A percentile compares a stretch with the other conserved stretches of the same genome.
phyloP scores from a whole-genome alignment of 2,329 filamentous ascomycete genomes.

The Fusarium torreyae region DNA sequence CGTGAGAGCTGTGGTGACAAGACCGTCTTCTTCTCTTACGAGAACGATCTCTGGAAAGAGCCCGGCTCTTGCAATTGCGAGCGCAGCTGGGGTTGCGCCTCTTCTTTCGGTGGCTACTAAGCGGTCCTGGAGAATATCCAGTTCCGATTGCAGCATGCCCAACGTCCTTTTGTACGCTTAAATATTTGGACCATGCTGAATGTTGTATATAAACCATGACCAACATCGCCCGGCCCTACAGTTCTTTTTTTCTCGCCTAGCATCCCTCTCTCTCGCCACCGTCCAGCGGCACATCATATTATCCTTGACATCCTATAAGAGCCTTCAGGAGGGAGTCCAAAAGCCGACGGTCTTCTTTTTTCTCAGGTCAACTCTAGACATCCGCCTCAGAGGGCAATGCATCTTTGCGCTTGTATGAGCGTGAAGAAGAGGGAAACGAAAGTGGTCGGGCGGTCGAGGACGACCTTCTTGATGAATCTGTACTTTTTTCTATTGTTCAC shows the following conservation, averaged over 20 bases:
- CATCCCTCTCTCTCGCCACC: conserved; percentile 27
- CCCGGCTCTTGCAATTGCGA: conserved; percentile 80
- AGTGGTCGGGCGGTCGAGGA: conserved; percentile 34
- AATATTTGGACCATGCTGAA: conserved; percentile 43
- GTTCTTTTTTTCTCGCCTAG: conserved; percentile 32
- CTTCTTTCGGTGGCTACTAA: conserved; percentile 46
- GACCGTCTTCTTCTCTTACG: conserved; percentile 85
- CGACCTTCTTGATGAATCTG: conserved; percentile 34
- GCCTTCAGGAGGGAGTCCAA: conserved; percentile 31
- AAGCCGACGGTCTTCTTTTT: conserved; percentile 31
- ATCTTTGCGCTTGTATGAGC: conserved; percentile 1
- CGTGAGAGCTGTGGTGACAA: conserved; percentile 74
- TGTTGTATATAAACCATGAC: conserved; percentile 52
- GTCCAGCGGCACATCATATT: conserved; percentile 18
- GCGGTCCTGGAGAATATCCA: conserved; percentile 21
- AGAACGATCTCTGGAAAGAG: conserved; percentile 87
- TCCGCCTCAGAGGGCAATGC: conserved; percentile 20
- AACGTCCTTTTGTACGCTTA: conserved; percentile 34
- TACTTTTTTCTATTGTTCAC: conserved; percentile 18
- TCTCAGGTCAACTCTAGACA: conserved; percentile 22
- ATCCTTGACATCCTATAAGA: conserved; percentile 24
- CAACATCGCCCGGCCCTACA: conserved; percentile 45
- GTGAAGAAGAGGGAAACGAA: conserved; percentile 15
- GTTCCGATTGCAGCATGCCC: conserved; percentile 41
- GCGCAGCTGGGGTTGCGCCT: conserved; percentile 79